Base-by-base conservation (phyloP, 2,329 filamentous ascomycete genomes). In the Fusarium temperatum region DNA sequence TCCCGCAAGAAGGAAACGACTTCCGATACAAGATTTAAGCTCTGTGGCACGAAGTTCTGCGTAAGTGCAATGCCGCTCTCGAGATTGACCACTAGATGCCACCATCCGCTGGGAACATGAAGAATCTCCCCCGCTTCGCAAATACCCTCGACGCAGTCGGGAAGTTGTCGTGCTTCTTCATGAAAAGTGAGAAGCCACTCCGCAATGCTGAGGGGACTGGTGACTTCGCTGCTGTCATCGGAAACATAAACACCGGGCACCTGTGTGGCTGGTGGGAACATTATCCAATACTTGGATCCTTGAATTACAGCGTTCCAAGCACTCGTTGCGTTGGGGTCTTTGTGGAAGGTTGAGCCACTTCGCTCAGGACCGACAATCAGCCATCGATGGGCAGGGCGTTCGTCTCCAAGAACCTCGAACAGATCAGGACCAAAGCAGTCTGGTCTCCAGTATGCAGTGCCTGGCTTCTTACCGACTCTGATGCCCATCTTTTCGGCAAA, bases 211-310 rank as follows among this genome's bases (percentile, higher is more conserved):
- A 98, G 88, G 3, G 96, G 96, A 60, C 93, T 95, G 0, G 96
- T 98, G 57, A 98, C 95, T 83, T 98, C 96, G 79, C 94, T 95
- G 80, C 94, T 93, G 80, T 98, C 96, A 44, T 91, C 88, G 9
- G 94, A 97, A 47, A 98, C 94, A 77, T 93, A 97, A 42, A 98
- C 95, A 8, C 96, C 96, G 0, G 96, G 96, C 12, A 96, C 95
- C 8, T 91, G 87, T 1, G 91, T 89, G 1, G 90, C 90, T 0
- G 93, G 92, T 0, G 94, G 95, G 79, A 98, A 98, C 94, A 98
- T 97, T 81, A 98, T 96, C 96, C 96, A 98, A 86, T 98, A 98
- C 80, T 98, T 98, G 39, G 92, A 90, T 10, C 96, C 96, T 67
- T 92, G 90, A 35, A 98, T 86, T 20, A 98, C 94, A 2, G 95